These are phyloP conservation scores for Eucalyptus pauciflora DNA, from an alignment of 345 rosid species.

Conservation along the genomic window DNA sequence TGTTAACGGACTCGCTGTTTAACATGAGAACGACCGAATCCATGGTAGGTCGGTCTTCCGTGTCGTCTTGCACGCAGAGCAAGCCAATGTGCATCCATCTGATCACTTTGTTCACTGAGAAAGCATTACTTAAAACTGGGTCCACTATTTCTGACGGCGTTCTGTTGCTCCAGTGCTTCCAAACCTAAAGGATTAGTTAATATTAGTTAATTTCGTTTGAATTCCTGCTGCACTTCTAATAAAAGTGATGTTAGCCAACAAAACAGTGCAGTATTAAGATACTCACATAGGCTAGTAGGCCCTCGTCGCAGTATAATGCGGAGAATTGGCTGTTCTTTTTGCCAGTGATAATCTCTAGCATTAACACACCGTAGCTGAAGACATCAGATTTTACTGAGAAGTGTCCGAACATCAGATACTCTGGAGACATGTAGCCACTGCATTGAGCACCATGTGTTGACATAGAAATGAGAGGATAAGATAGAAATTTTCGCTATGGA, in stretches of 20 bases:
- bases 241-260: not conserved
- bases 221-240: not conserved
- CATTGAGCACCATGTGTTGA: not conserved
- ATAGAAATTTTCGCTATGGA: not conserved
- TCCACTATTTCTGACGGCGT: not conserved
- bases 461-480: not conserved
- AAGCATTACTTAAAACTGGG: not conserved
- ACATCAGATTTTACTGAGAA: conserved; percentile 12
- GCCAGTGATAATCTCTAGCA: conserved; percentile 11
- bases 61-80: conserved; percentile 11
- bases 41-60: conserved; percentile 12
- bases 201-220: not conserved
- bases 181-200: not conserved
- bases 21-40: conserved; percentile 10
- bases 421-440: conserved; percentile 19
- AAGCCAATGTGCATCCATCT: conserved; percentile 16
- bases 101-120: not conserved
- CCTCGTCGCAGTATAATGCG: not conserved
- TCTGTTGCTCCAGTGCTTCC: conserved; percentile 11
- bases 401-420: conserved; percentile 8
- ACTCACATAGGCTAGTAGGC: not conserved
- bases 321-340: not conserved
- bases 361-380: conserved; percentile 6
- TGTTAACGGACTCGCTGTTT: not conserved
- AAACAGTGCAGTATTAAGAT: not conserved